Base-by-base conservation (phyloP, 371 early-diverging fungal genomes). In the Sporodiniella umbellata region DNA sequence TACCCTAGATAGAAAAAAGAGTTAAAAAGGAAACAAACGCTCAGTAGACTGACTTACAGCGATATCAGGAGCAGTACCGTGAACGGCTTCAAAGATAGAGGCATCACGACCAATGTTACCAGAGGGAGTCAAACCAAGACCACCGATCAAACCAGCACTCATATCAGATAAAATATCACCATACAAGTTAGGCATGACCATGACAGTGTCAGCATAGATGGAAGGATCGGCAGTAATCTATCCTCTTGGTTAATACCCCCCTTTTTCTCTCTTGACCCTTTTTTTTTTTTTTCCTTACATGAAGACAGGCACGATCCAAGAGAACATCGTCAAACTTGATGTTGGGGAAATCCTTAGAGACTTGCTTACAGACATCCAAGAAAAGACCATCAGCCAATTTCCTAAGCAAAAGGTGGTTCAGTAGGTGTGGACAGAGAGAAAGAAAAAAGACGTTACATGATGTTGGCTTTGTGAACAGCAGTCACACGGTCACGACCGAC, bases 141-240 rank as follows among this genome's bases (percentile, higher is more conserved):
- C 99, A 62, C 99, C 99, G 64, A 98, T 96, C 53, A 98, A 81
- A 62, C 99, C 99, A 51, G 99, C 98, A 66, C 95, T 87, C 87
- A 98, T 87, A 64, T 98, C 99, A 33, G 90, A 90, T 50, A 98
- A 79, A 75, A 98, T 98, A 74, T 98, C 99, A 66, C 99, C 99
- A 59, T 98, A 97, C 71, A 98, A 82, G 85, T 98, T 98, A 53
- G 99, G 98, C 98, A 98, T 96, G 58, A 96, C 99, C 96, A 98
- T 92, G 68, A 98, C 99, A 37, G 92, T 91, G 58, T 91, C 84
- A 31, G 84, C 83, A 69, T 86, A 98, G 57, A 86, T 73, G 40
- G 84, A 75, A n/a, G 97, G 99, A 72, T 94, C 92, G 78, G 92
- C 84, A 51, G 94, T 95, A 51, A 98, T 94, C 85, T 95, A 80